Conservation (phyloP, 1,284 basidiomycete species). For the Leccinum solheimii region DNA sequence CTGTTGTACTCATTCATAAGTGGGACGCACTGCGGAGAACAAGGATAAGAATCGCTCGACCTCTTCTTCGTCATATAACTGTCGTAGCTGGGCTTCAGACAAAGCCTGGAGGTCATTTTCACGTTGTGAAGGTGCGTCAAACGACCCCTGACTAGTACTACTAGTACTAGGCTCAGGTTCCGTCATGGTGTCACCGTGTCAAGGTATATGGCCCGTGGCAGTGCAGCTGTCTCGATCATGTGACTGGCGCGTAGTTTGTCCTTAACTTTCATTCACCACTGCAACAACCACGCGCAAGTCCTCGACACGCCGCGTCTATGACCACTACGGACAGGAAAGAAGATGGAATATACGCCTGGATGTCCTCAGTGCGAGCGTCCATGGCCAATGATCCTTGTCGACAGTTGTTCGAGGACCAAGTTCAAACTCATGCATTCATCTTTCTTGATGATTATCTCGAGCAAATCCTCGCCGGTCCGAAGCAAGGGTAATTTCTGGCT, state of each 20-base stretch:
- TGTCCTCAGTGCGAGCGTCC: constrained; percentile 59
- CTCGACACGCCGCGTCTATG: constrained; percentile 13
- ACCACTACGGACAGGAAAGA: constrained; percentile 10
- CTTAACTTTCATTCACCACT: constrained; percentile 1
- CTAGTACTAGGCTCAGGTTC: constrained; percentile 3
- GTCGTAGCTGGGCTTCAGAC: constrained; percentile 47
- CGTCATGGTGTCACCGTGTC: constrained; percentile 11
- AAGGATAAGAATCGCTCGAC: constrained; percentile 56
- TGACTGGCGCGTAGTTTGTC: constrained; percentile 32
- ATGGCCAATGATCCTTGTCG: constrained; percentile 74
- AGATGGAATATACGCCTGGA: constrained; percentile 57
- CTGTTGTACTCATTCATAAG: neutral
- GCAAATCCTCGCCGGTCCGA: constrained; percentile 63
- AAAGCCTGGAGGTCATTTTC: constrained; percentile 14
- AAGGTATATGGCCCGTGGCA: neutral
- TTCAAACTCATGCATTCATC: constrained; percentile 70
- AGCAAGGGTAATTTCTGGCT: constrained; percentile 51
- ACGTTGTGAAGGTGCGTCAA: neutral
- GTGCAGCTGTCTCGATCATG: constrained; percentile 24
- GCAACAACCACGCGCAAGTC: constrained; percentile 1
- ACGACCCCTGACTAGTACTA: neutral
- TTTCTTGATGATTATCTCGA: constrained; percentile 79
- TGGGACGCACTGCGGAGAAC: constrained; percentile 52
- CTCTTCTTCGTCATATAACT: constrained; percentile 63
- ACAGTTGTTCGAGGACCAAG: constrained; percentile 66